Evolutionary conservation across 108 stramenopile genomes (phyloP).

Genomic region (Pseudonitzschia multiseries): DNA sequence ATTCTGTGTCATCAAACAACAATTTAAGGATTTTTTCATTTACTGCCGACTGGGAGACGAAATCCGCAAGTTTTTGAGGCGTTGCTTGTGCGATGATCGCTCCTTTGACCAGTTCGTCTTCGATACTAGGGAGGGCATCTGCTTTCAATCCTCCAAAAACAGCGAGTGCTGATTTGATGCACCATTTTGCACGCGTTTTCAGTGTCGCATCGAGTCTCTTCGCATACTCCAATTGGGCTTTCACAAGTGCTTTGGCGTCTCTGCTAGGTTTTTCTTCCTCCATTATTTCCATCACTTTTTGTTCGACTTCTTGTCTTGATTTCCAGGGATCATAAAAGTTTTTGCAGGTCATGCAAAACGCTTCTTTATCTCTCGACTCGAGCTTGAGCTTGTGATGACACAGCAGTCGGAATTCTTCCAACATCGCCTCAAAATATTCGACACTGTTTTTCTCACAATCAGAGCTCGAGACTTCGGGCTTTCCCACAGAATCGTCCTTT

Average conservation of each 20-base stretch:
- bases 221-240: constrained; percentile 18
- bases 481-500: neutral
- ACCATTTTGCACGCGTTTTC: constrained; percentile 18
- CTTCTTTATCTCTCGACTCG: constrained; percentile 20
- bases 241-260: neutral
- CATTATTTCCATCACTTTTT: constrained; percentile 21
- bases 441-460: constrained; percentile 21
- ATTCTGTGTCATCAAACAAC: constrained; percentile 27
- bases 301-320: constrained; percentile 28
- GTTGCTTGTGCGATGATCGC: constrained; percentile 37
- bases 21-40: constrained; percentile 34
- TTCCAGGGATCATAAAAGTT: constrained; percentile 29
- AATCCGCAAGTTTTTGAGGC: constrained; percentile 28
- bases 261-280: constrained; percentile 18
- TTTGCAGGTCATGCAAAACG: constrained; percentile 24
- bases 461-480: neutral
- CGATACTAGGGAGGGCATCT: constrained; percentile 21
- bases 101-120: constrained; percentile 38
- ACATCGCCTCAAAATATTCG: constrained; percentile 33
- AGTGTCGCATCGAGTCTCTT: constrained; percentile 13
- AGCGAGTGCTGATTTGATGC: constrained; percentile 26
- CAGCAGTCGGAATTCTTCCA: constrained; percentile 22
- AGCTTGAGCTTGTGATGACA: constrained; percentile 35
- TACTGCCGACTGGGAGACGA: constrained; percentile 19
- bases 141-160: constrained; percentile 31